Evolutionary conservation across 805 yeast species (phyloP), one percentile per base, ranked within the genome.

Genomic region (Saccharomycopsis guyanensis): DNA sequence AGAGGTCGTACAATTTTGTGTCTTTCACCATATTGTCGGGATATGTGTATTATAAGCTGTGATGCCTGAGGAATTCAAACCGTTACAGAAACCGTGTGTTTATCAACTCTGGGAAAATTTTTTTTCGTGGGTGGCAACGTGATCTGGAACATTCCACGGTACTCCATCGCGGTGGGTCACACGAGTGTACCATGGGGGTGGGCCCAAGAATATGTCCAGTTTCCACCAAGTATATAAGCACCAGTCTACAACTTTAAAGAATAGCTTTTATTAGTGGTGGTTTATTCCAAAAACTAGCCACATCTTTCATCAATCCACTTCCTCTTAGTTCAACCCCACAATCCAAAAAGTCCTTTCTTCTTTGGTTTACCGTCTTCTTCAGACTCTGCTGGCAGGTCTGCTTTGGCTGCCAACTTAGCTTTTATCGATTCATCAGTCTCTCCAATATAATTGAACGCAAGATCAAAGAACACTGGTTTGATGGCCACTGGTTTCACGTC

Each of bases 381-480:
- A 8, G 23, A 44, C 8, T 51, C 34, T 19, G 37, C 32, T n/a
- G n/a, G n/a, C n/a, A n/a, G n/a, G 22, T 55, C 42, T 40, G 49
- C 37, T 33, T 34, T 22, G 12, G 13, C 29, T 10, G 38, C 27
- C 8, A 41, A 13, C 18, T 40, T 42, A n/a, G 35, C 56, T n/a
- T 53, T 56, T n/a, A 35, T 47, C 19, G 43, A 38, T 31, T 36
- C 31, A 38, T 60, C 65, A 42, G 59, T 43, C 34, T 65, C 68
- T 31, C 71, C 69, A 44, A 89, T 73, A 58, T 85, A 88, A 60
- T 88, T 89, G 69, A 71, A 89, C 0, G 95, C 97, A 53, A 86
- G 70, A 60, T 91, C 98, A 57, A 87, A 93, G 57, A 89, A 73
- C 7, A 88, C 95, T 0, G 98, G 96, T 64, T 93, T 91, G 47